These are phyloP conservation scores for Rasamsonia emersonii DNA, from an alignment of 2,329 filamentous ascomycete species.

Conservation along the genomic window DNA sequence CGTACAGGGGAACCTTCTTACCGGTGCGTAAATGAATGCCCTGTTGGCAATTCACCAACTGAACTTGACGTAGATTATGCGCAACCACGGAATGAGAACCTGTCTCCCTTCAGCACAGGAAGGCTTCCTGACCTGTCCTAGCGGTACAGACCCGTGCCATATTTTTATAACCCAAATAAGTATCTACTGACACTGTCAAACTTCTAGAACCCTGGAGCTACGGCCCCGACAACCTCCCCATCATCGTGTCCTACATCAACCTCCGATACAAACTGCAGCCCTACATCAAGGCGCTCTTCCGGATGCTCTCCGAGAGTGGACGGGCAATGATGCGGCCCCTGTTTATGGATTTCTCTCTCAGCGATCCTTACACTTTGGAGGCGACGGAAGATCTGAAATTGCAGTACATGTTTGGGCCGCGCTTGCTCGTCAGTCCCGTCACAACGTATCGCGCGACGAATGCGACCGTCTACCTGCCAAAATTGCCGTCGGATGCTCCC, in stretches of 20 bases:
- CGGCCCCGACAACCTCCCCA: conserved; percentile 47
- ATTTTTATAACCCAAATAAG: conserved; percentile 30
- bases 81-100: conserved; percentile 1
- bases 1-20: no score
- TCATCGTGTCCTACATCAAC: conserved; percentile 48
- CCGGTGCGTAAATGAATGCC: no score
- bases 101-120: not conserved
- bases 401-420: no score
- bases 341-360: conserved; percentile 29
- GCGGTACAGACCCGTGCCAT: not conserved
- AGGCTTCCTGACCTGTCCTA: not conserved
- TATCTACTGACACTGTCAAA: conserved; percentile 22
- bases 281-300: conserved; percentile 25
- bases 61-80: no score
- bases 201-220: conserved; percentile 54
- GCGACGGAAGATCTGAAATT: conserved; percentile 28
- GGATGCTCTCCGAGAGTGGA: conserved; percentile 23
- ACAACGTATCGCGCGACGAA: no score
- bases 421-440: no score
- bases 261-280: conserved; percentile 44
- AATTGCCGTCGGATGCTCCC: no score
- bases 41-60: no score
- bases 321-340: conserved; percentile 30
- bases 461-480: no score
- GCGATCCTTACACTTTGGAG: conserved; percentile 18